Base-by-base conservation (phyloP, 139 green algal genomes). In the Haematococcus sp. region DNA sequence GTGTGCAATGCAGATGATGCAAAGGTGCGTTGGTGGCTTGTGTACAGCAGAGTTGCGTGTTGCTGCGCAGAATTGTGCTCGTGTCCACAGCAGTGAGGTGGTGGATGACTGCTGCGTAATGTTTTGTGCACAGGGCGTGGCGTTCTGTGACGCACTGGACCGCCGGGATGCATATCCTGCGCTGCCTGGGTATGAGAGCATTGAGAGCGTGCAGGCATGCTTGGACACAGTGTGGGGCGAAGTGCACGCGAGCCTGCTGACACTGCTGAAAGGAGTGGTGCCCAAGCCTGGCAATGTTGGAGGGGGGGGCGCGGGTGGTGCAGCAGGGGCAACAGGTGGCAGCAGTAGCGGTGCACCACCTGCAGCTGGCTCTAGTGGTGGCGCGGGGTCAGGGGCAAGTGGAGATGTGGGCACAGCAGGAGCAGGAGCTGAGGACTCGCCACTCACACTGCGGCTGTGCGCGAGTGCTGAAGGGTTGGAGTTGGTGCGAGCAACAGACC, bases 111-210 rank as follows among this genome's bases (percentile, higher is more conserved):
- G 54, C 58, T n/a, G n/a, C n/a, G 52, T 60, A 9, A 16, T 15
- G 31, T 40, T 34, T 19, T 20, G 40, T 34, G 9, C 43, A 17
- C 52, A 67, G 68, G 89, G 89, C 9, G 80, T 91, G 17, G 79
- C 78, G n/a, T 91, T 89, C 68, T 76, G 69, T 22, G 80, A 90
- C 19, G 85, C 85, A 0, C 59, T 87, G 40, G 68, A 94, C 76
- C 69, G 66, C 28, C 72, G 75, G 1, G 25, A 73, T 2, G 55
- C 73, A 4, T 86, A 83, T 54, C 76, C 79, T 0, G 63, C 30
- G 13, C 67, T 90, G 51, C 83, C 81, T 9, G 79, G 75, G 20
- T 76, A 84, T 44, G 79, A 75, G 27, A 81, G 68, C 7, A 77
- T 85, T 35, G 80, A 88, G 55, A 63, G 33, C 9, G 76, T 86